Evolutionary conservation across 1,139 yeast species (phyloP).

Genomic region (Scheffersomyces cryptocercus): DNA sequence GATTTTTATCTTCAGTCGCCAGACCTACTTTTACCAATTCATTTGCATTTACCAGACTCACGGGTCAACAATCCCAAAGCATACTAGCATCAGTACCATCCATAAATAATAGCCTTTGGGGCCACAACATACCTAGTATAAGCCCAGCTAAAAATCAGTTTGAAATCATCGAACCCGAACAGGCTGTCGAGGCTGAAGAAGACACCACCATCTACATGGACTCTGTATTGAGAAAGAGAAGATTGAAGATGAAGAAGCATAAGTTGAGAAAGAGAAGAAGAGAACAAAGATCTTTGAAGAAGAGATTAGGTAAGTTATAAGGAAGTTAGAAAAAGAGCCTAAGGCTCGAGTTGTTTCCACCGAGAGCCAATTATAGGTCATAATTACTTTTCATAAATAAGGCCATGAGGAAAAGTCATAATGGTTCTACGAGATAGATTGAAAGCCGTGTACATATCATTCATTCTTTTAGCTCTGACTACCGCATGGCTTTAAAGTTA

Average conservation of each 20-base stretch:
- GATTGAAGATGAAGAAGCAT: conserved; percentile 73
- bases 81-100: neutral
- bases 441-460: too few species aligned
- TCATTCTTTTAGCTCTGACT: too few species aligned
- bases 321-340: too few species aligned
- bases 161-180: neutral
- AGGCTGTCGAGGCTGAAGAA: conserved; percentile 1
- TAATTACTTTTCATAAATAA: too few species aligned
- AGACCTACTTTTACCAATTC: neutral
- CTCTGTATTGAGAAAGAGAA: conserved; percentile 67
- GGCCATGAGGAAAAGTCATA: too few species aligned
- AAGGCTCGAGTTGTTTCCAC: too few species aligned
- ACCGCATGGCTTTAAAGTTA: too few species aligned
- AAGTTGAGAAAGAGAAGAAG: conserved; percentile 73
- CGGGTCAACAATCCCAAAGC: neutral
- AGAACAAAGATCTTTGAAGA: conserved; percentile 58
- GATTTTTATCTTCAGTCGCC: neutral
- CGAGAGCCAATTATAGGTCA: too few species aligned
- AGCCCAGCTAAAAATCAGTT: neutral
- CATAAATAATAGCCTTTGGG: neutral
- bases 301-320: conserved; percentile 51
- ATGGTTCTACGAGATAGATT: too few species aligned
- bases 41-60: neutral
- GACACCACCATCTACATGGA: conserved; percentile 44
- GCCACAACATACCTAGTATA: neutral